Base-by-base conservation (phyloP, 2,329 filamentous ascomycete genomes). In the Ceratocystis variospora region DNA sequence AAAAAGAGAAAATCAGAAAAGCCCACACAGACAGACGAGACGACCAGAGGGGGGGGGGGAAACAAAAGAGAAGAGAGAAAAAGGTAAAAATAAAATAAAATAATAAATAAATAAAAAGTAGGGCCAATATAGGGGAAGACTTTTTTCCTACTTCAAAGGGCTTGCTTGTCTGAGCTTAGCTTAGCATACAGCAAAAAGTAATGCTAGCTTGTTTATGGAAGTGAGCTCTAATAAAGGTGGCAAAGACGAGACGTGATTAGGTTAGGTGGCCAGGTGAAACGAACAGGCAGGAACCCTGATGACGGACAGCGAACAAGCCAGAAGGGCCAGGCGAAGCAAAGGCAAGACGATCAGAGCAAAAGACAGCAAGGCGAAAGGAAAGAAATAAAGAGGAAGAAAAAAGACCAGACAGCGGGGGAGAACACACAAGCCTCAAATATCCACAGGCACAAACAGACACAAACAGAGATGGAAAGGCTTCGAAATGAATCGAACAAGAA, bases 1-100 rank as follows among this genome's bases (percentile, higher is more conserved):
- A 65, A 59, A 45, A 44, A 57, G 45, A 45, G 63, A 65, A 65
- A 65, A 31, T 59, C 57, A 44, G 12, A 59, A 65, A 28, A 65
- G 63, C 44, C 48, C 48, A 59, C 12, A 57, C 28, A 59, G 25
- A 19, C 28, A 59, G 28, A 25, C 28, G 48, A 53, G 28, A 25
- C 28, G 48, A 53, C 48, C 37, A 41, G 19, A 19, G 46, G 8
- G 46, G 19, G 46, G 17, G 6, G 2, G 46, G 7, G 22, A 17
- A 17, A 25, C 8, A 19, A 50, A 53, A 25, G 4, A 53, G 25
- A 17, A 1, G 25, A 3, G 5, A 53, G 15, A 53, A 15, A 53
- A 53, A 53, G 5, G 10, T 4, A 41, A 41, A 37, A 41, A 41
- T 15, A 41, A 53, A 10, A 17, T 3, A 53, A 3, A 8, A 28